Percentiles rank a stretch among this genome's conserved stretches.
Conservation (phyloP, 352 stramenopile genomes). For the Chrysophaeum taylorii region DNA sequence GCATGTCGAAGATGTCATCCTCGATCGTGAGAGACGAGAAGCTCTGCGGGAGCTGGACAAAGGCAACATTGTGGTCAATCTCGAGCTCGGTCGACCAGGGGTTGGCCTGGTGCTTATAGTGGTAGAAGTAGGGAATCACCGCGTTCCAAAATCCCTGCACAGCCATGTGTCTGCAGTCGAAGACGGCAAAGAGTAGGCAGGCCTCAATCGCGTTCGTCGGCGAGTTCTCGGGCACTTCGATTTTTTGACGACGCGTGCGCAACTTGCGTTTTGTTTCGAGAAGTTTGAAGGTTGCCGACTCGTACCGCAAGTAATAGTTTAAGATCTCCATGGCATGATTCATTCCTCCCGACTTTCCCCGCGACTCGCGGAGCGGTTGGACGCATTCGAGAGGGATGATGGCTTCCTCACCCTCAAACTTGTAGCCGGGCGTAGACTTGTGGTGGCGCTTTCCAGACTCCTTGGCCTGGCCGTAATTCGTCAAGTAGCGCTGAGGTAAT, state of each 20-base stretch:
- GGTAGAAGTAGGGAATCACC: constrained; percentile 4
- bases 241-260: no score
- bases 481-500: no score
- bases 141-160: constrained; percentile 1
- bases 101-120: constrained; percentile 7
- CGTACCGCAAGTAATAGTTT: not conserved
- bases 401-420: no score
- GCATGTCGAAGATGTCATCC: constrained; percentile 13
- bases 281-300: not conserved
- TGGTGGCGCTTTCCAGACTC: no score
- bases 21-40: not conserved
- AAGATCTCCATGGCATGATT: constrained; percentile 8
- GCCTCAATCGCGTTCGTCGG: not conserved
- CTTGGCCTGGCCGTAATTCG: no score
- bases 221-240: no score
- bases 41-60: constrained; percentile 10
- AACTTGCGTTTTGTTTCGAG: not conserved
- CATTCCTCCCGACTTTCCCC: constrained; percentile 10
- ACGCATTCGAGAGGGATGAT: not conserved
- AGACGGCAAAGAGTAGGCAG: constrained; percentile 1
- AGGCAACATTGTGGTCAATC: constrained; percentile 6
- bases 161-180: constrained; percentile 12
- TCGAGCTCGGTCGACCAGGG: not conserved
- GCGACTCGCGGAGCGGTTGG: not conserved
- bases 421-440: no score